phyloP scores from a whole-genome alignment of 805 yeast species.

The Wickerhamiella kurtzmanii region DNA sequence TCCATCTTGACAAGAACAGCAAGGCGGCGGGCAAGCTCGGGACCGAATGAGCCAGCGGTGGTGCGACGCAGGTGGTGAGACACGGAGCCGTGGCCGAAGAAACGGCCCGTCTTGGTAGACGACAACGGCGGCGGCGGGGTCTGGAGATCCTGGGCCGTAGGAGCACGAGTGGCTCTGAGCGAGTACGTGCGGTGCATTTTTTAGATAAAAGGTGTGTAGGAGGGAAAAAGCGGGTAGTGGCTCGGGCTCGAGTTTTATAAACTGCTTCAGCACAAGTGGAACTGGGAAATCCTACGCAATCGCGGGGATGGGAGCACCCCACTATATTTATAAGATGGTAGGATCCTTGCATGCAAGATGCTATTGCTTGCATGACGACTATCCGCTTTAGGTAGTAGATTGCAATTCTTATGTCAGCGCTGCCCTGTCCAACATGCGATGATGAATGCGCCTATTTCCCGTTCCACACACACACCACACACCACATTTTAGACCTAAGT shows the following conservation, averaged over 20 bases:
- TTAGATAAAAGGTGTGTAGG: background rate
- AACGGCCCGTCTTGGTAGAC: constrained; percentile 66
- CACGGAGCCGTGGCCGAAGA: constrained; percentile 68
- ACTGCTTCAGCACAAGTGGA: no score
- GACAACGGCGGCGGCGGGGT: constrained; percentile 94
- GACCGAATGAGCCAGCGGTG: constrained; percentile 87
- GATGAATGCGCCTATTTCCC: background rate
- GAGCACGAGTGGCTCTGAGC: constrained; percentile 86
- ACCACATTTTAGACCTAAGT: no score
- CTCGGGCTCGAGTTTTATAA: no score
- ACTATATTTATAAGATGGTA: background rate
- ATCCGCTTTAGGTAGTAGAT: constrained; percentile 6
- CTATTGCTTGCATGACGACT: constrained; percentile 5
- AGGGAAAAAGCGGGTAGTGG: background rate
- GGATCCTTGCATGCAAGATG: background rate
- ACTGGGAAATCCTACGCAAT: background rate
- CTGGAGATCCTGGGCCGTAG: constrained; percentile 90
- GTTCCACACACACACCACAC: no score
- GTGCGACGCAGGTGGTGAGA: constrained; percentile 44
- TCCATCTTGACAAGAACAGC: constrained; percentile 90
- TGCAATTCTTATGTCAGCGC: constrained; percentile 2
- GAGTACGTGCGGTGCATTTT: constrained; percentile 97
- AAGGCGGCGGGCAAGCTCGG: constrained; percentile 85
- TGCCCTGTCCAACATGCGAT: background rate
- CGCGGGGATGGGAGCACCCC: background rate